Evolutionary conservation across 306 rosid species (phyloP), one percentile per base, ranked within the genome.

Genomic region (Acacia confusa): DNA sequence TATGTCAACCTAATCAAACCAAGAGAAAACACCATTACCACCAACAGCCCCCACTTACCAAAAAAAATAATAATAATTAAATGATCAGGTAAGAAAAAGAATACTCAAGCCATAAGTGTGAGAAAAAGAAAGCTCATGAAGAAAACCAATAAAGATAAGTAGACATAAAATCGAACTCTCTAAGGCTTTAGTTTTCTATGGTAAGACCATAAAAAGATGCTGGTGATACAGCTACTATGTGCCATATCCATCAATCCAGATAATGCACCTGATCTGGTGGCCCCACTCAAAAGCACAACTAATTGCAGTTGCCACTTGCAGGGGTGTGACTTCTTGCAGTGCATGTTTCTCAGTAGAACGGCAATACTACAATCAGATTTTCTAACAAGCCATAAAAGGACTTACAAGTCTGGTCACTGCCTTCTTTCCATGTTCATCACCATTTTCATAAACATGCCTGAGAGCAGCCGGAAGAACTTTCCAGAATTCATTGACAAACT

Each of bases 401-500:
- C 89, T 69, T 85, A 92, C 97, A 87, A 92, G 87, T 83, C 97
- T 86, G 24, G 92, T 82, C 70, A 82, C 94, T 45, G 75, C 92
- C 83, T 90, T 92, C 86, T 88, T 90, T 81, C 90, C 97, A 69
- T 74, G 58, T 70, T 87, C 91, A 64, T 87, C 94, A n/a, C 94
- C 91, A 69, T 85, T 78, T 68, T 83, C 88, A 60, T 88, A 87
- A 52, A 92, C 97, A 72, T 50, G 83, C 86, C 85, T 90, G 45
- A 92, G 91, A 57, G 92, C 88, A 11, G 84, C 81, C 47, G 97
- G 97, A 84, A 92, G 97, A 65, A 92, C 88, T 84, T 92, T 92
- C 97, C 97, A 92, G 77, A 92, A 92, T 87, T 92, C 97, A 84
- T 86, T 92, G 78, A 92, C 97, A 78, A 92, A 92, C 77, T 92